Conservation (phyloP, 768 basidiomycete genomes). For the Paxillus involutus region DNA sequence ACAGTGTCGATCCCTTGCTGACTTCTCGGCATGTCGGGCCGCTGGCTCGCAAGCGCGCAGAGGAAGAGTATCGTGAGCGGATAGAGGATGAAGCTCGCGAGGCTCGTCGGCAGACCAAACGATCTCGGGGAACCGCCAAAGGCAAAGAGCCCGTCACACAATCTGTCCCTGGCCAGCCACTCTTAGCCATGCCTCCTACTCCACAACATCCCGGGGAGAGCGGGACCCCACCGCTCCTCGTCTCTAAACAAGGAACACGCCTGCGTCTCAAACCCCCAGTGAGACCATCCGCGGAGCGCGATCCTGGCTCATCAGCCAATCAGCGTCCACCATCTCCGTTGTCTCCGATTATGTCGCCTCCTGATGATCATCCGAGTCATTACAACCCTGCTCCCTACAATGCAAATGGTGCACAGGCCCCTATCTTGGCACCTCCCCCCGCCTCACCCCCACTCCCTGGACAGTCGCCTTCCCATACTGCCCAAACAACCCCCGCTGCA, state of each 20-base stretch:
- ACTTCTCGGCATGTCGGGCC: slow-evolving; percentile 47
- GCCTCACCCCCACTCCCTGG: slow-evolving; percentile 22
- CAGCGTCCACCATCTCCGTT: slow-evolving; percentile 28
- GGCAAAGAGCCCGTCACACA: slow-evolving; percentile 34
- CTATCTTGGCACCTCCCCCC: slow-evolving; percentile 13
- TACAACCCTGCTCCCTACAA: slow-evolving; percentile 24
- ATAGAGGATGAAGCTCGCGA: slow-evolving; percentile 49
- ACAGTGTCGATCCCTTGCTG: slow-evolving; percentile 44
- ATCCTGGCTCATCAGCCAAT: slow-evolving; percentile 15
- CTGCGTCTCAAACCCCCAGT: slow-evolving; percentile 50
- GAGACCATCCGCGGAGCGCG: slow-evolving; percentile 25
- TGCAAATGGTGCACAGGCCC: slow-evolving; percentile 22
- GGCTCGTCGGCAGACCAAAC: slow-evolving; percentile 33
- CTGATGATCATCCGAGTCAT: slow-evolving; percentile 28
- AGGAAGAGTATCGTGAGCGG: slow-evolving; percentile 42
- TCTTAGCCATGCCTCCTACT: slow-evolving; percentile 25
- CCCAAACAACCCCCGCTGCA: slow-evolving; percentile 14
- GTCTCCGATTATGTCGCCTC: slow-evolving; percentile 35
- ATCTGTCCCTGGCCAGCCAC: slow-evolving; percentile 23
- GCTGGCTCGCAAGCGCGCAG: slow-evolving; percentile 41
- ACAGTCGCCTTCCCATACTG: slow-evolving; percentile 17
- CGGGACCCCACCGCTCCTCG: slow-evolving; percentile 33
- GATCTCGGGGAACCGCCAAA: slow-evolving; percentile 35
- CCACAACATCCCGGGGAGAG: slow-evolving; percentile 17
- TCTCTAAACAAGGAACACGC: slow-evolving; percentile 48